phyloP scores from a whole-genome alignment of 176 grass and related monocot genomes.

The Chrysopogon serrulatus region DNA sequence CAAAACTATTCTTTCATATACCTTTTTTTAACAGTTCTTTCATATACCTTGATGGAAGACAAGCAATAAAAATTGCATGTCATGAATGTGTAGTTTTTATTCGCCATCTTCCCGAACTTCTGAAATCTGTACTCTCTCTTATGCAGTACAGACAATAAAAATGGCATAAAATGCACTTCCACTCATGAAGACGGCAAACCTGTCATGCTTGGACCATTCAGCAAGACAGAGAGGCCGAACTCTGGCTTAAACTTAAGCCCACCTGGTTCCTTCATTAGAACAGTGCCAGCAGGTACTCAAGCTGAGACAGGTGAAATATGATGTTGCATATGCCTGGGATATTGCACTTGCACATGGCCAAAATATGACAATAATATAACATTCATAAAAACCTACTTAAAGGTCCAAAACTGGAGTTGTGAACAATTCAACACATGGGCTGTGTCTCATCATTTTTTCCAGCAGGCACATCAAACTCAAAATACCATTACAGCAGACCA shows the following conservation, averaged over 20 bases:
- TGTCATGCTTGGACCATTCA: slow-evolving; percentile 83
- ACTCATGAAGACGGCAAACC: slow-evolving; percentile 88
- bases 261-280: slow-evolving; percentile 76
- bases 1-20: slow-evolving; percentile 98
- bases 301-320: slow-evolving; percentile 63
- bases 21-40: slow-evolving; percentile 88
- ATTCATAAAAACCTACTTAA: slow-evolving; percentile 3
- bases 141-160: slow-evolving; percentile 18
- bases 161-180: slow-evolving; percentile 34
- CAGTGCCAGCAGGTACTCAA: slow-evolving; percentile 69
- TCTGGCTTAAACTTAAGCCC: slow-evolving; percentile 79
- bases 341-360: neutral
- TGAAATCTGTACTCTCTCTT: slow-evolving; percentile 75
- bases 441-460: neutral
- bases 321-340: slow-evolving; percentile 89
- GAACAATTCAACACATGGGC: neutral
- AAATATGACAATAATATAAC: neutral
- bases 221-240: slow-evolving; percentile 84
- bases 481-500: neutral
- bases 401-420: neutral
- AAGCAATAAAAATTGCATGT: slow-evolving; percentile 14
- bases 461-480: neutral
- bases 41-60: slow-evolving; percentile 73
- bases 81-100: slow-evolving; percentile 38
- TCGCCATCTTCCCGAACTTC: slow-evolving; percentile 90